These are phyloP conservation scores for Boletales sp. DNA, from an alignment of 768 basidiomycete genomes.

Conservation along the genomic window DNA sequence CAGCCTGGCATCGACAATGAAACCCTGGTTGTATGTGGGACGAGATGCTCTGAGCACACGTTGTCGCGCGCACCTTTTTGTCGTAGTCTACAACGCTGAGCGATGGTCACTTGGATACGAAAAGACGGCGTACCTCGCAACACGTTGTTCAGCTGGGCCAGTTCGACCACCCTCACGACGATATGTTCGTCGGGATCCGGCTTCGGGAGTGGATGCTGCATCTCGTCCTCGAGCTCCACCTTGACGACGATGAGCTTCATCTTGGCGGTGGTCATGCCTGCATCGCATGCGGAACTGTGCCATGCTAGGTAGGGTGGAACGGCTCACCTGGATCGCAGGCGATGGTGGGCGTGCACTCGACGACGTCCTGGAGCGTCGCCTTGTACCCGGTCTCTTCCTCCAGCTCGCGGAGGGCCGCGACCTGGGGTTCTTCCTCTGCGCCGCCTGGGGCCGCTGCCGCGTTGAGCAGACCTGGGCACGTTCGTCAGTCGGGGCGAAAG, in stretches of 20 bases:
- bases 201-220: constrained; percentile 68
- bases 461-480: constrained; percentile 68
- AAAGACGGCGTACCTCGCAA: constrained; percentile 56
- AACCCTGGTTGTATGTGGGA: constrained; percentile 39
- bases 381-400: constrained; percentile 91
- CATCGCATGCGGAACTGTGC: too few species aligned
- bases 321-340: constrained; percentile 67
- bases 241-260: constrained; percentile 82
- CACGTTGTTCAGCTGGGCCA: constrained; percentile 57
- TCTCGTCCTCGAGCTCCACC: constrained; percentile 60
- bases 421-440: constrained; percentile 62
- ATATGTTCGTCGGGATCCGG: constrained; percentile 89
- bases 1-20: constrained; percentile 71
- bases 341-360: constrained; percentile 59
- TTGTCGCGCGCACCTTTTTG: constrained; percentile 41
- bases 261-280: constrained; percentile 92
- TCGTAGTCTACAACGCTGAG: constrained; percentile 48
- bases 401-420: constrained; percentile 83
- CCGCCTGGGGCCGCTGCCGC: constrained; percentile 37
- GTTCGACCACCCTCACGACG: constrained; percentile 62
- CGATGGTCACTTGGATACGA: not conserved
- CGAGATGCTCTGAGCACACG: not conserved
- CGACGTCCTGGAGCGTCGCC: constrained; percentile 47
- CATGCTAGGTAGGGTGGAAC: not conserved
- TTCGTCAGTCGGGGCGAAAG: not conserved